Percentiles rank a stretch among this genome's conserved stretches.
Evolutionary conservation across 139 green algal genomes (phyloP).

Genomic region (Pycnococcus provasolii): DNA sequence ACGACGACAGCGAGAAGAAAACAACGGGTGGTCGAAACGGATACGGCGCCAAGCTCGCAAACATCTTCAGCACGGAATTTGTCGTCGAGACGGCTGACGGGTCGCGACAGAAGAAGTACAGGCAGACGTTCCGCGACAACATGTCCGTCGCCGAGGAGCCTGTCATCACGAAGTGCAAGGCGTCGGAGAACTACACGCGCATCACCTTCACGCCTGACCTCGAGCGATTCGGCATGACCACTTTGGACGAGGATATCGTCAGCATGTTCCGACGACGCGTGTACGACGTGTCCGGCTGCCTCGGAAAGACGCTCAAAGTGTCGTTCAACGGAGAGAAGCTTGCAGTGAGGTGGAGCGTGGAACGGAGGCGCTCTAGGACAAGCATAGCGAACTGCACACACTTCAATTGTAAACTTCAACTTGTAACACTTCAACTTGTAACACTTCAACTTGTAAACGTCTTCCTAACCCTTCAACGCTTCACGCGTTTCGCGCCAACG

Average conservation of each 20-base stretch:
- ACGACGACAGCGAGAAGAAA: conserved; percentile 15
- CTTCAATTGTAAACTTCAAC: no score
- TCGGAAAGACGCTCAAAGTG: conserved; percentile 77
- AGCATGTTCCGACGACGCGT: conserved; percentile 86
- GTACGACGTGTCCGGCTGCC: conserved; percentile 89
- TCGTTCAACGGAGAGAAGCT: no score
- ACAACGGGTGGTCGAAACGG: conserved; percentile 16
- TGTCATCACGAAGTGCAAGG: conserved; percentile 66
- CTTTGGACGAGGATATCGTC: conserved; percentile 65
- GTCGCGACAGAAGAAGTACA: conserved; percentile 4
- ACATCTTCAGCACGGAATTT: conserved; percentile 19
- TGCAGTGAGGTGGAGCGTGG: no score
- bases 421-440: no score
- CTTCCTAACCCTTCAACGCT: no score
- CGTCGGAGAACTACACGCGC: conserved; percentile 84
- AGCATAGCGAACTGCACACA: no score
- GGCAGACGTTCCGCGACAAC: conserved; percentile 41
- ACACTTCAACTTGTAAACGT: no score
- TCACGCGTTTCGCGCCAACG: no score
- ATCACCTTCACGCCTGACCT: conserved; percentile 93
- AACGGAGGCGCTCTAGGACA: no score
- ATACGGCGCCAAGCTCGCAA: conserved; percentile 17
- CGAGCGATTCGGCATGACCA: conserved; percentile 82
- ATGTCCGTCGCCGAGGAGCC: conserved; percentile 54
- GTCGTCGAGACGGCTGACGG: conserved; percentile 8